Base-by-base conservation (phyloP, 345 rosid species). In the Sonneratia alba region DNA sequence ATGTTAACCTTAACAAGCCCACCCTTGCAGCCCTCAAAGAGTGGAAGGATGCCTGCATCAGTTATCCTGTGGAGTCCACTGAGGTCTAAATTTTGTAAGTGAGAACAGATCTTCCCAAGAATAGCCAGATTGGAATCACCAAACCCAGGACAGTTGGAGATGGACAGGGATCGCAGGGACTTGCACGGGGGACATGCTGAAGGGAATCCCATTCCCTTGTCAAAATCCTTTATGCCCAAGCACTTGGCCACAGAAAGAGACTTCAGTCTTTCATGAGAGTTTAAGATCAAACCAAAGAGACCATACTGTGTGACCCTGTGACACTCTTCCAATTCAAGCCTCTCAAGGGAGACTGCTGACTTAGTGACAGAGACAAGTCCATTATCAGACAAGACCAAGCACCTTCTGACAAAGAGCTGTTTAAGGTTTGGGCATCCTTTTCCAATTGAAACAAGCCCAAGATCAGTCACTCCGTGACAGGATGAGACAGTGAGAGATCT, bases 231-330 rank as follows among this genome's bases (percentile, higher is more conserved):
- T 24, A 92, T 76, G 32, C 97, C 90, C 67, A 87, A 81, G 85
- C 97, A 95, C 82, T 76, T 91, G 49, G 80, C 83, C 66, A 95
- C 48, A 70, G 97, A 73, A 61, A 88, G 49, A 74, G 94, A 75
- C 87, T 85, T 92, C 85, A 95, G 68, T 74, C 85, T 87, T 22
- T 83, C 83, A 61, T 89, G 84, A 80, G 91, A 90, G 85, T 82
- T 89, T 42, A 85, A 68, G 48, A 95, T 90, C 62, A 89, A 81
- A 82, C 89, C 91, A 68, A 95, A 87, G 77, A 88, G 74, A 76
- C 99, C 99, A 77, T 83, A 79, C 59, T 90, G 98, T 87, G 97
- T 86, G 75, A 95, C 84, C 81, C 88, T 86, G 89, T 95, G 92
- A 89, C 99, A 95, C 80, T 92, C 97, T 81, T 90, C 97, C 79